phyloP scores from a whole-genome alignment of 2,329 filamentous ascomycete genomes.

The Claviceps sp. region DNA sequence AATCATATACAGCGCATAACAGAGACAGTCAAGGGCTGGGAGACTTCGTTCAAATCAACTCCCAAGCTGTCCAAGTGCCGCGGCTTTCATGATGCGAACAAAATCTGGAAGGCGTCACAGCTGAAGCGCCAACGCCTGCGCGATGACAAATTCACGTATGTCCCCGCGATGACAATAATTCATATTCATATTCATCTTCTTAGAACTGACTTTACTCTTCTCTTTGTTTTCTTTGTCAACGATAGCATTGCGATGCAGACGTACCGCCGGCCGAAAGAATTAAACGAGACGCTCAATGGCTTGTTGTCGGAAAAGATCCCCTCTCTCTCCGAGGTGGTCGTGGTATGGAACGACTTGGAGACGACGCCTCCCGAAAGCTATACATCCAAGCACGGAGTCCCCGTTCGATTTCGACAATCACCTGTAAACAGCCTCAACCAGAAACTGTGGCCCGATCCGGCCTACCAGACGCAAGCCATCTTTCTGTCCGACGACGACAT shows the following conservation, averaged over 20 bases:
- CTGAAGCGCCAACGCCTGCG: slow-evolving; percentile 13
- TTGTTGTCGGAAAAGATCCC: slow-evolving; percentile 19
- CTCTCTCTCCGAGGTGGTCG: slow-evolving; percentile 23
- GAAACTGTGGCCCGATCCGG: slow-evolving; percentile 23
- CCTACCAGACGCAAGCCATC: slow-evolving; percentile 24
- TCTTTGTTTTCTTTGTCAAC: neutral
- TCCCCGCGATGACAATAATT: neutral
- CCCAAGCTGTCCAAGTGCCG: neutral
- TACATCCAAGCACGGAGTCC: slow-evolving; percentile 16
- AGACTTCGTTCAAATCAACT: neutral
- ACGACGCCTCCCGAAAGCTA: slow-evolving; percentile 15
- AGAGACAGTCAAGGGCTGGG: neutral
- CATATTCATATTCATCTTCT: too few relatives aligned
- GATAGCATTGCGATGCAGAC: slow-evolving; percentile 24
- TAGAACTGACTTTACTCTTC: neutral
- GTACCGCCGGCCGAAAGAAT: slow-evolving; percentile 21
- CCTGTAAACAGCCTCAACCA: slow-evolving; percentile 22
- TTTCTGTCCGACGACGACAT: slow-evolving; percentile 27
- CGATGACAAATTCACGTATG: slow-evolving; percentile 21
- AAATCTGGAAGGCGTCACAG: slow-evolving; percentile 11
- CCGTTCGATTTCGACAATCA: slow-evolving; percentile 21
- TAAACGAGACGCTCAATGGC: slow-evolving; percentile 16
- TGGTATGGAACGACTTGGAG: slow-evolving; percentile 24
- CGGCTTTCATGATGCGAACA: neutral
- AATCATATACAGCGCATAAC: slow-evolving; percentile 1